Evolutionary conservation across 345 rosid genomes (phyloP).

Genomic region (sweet orange (Citrus sinensis)): DNA sequence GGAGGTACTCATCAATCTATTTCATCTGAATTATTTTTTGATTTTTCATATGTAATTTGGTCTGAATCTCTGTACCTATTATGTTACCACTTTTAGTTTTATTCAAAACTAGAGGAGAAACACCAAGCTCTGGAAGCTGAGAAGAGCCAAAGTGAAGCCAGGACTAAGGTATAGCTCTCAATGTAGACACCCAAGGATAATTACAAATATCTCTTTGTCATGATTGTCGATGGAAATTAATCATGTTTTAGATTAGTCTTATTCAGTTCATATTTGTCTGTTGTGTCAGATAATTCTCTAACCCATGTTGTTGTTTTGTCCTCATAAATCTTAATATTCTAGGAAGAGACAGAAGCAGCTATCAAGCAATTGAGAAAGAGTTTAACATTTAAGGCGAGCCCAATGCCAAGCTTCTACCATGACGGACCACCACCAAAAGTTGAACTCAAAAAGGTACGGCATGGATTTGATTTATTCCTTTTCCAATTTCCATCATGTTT

Average conservation of each 20-base stretch:
- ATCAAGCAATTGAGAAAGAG: slow-evolving; percentile 76
- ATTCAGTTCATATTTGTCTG: neutral
- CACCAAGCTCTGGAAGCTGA: slow-evolving; percentile 81
- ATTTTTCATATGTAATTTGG: neutral
- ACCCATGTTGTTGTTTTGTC: neutral
- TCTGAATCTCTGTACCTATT: neutral
- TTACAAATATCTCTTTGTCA: neutral
- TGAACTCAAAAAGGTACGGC: slow-evolving; percentile 74
- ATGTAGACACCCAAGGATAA: neutral
- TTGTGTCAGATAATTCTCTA: slow-evolving; percentile 11
- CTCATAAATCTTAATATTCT: neutral
- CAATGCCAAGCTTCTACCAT: slow-evolving; percentile 83
- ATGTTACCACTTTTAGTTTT: slow-evolving; percentile 48
- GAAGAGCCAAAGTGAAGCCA: slow-evolving; percentile 65
- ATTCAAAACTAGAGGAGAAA: slow-evolving; percentile 78
- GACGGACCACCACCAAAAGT: slow-evolving; percentile 87
- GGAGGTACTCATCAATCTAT: slow-evolving; percentile 51
- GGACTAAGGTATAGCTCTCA: slow-evolving; percentile 53
- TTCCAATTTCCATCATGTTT: neutral
- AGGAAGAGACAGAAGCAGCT: slow-evolving; percentile 87
- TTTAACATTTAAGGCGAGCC: slow-evolving; percentile 74
- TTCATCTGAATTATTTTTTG: neutral
- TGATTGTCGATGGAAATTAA: neutral
- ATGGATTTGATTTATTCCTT: neutral
- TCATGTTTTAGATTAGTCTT: neutral